Base-by-base conservation (phyloP, 352 stramenopile species). In the Phytophthora pistaciae region DNA sequence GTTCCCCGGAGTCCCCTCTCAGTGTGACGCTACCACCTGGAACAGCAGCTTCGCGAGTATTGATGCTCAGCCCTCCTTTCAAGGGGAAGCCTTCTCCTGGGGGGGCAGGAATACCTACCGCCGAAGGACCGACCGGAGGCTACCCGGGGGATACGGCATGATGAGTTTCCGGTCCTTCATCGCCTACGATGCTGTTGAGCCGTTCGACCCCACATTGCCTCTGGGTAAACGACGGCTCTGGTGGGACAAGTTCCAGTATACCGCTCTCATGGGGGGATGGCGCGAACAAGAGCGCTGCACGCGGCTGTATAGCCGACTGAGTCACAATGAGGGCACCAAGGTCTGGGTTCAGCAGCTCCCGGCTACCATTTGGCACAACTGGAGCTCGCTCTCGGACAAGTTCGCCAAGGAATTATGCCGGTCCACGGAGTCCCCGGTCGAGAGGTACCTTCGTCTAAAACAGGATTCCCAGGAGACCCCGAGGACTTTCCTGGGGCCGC, bases 191-290 rank as follows among this genome's bases (percentile, higher is more conserved):
- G 29, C 48, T 0, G 59, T 58, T 0, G 29, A 66, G 5, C 59
- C 59, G 29, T 58, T 58, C 59, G 59, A 66, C 48, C 46, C 59
- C 1, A 52, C 29, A 0, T 4, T 50, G 0, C 31, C 59, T 0
- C 20, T 66, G 20, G 59, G 58, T 5, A 66, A 66, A 23, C 59
- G 59, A 2, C 59, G 59, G 0, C 14, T 52, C 3, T 66, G 48
- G 48, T 58, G 59, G 59, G 59, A 58, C 10, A 66, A 66, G 14
- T 66, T 66, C 48, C 59, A 66, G 31, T 58, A 58, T 8, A 66
- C 31, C 0, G 48, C 31, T 1, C 11, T 40, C 4, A 66, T 57
- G 46, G 59, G 59, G 7, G 59, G 59, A 3, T 66, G 46, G 59
- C 11, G 59, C 1, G 59, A 52, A 8, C 46, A 57, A 58, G 59